Percentiles rank a stretch among this genome's conserved stretches.
Evolutionary conservation across 2,329 filamentous ascomycete species (phyloP).

Genomic region (Diaporthe nobilis): DNA sequence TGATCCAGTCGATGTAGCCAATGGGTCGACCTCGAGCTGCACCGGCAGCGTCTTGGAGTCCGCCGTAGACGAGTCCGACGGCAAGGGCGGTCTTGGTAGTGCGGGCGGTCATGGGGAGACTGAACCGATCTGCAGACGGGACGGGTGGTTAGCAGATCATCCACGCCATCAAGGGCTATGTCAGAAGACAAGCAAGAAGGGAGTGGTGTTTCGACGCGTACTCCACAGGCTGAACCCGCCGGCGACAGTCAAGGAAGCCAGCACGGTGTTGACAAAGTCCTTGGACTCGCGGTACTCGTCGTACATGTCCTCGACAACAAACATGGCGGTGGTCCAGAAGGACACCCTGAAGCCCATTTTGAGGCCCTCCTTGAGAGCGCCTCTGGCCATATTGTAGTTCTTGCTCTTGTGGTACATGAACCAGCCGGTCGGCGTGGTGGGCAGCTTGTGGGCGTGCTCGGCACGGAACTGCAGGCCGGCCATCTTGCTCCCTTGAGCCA

Average conservation of each 20-base stretch:
- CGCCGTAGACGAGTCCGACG: conserved; percentile 84
- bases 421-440: conserved; percentile 87
- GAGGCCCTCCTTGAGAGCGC: conserved; percentile 83
- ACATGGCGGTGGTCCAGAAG: conserved; percentile 82
- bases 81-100: conserved; percentile 86
- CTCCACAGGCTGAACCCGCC: conserved; percentile 90
- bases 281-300: conserved; percentile 78
- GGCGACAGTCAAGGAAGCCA: conserved; percentile 87
- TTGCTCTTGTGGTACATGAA: conserved; percentile 99
- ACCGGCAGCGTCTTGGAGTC: conserved; percentile 82
- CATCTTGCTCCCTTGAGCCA: conserved; percentile 79
- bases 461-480: conserved; percentile 89
- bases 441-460: conserved; percentile 95
- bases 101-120: conserved; percentile 80
- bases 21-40: conserved; percentile 79
- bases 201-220: conserved; percentile 59
- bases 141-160: conserved; percentile 35
- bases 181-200: not conserved
- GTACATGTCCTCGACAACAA: conserved; percentile 87
- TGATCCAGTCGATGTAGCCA: conserved; percentile 79
- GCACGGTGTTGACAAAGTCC: conserved; percentile 85
- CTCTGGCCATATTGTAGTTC: conserved; percentile 88
- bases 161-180: not conserved
- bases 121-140: conserved; percentile 76
- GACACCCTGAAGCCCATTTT: conserved; percentile 80